Conservation (phyloP, 225 moss, liverwort and hornwort species). For the Pleurozium schreberi region DNA sequence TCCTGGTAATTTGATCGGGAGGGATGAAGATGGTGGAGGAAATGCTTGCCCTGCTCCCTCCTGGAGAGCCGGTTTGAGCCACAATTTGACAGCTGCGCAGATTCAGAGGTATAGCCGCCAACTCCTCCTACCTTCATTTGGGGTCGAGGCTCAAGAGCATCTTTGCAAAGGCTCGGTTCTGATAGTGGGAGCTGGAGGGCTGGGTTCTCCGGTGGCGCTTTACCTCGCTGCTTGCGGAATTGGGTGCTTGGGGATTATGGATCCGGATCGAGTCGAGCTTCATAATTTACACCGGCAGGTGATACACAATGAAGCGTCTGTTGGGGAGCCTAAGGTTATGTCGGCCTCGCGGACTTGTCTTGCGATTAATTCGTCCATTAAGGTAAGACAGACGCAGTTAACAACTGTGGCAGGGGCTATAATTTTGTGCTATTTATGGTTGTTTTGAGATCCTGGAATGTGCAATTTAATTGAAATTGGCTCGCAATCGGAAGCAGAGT, state of each 20-base stretch:
- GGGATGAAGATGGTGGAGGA: neutral
- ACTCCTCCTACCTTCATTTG: constrained; percentile 79
- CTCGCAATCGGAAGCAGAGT: neutral
- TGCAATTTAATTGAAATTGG: neutral
- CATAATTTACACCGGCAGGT: constrained; percentile 94
- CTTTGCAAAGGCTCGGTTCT: constrained; percentile 60
- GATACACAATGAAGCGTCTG: constrained; percentile 60
- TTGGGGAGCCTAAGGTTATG: constrained; percentile 60
- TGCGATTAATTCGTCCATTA: constrained; percentile 39
- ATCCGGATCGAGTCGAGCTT: constrained; percentile 75
- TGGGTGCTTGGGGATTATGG: constrained; percentile 72
- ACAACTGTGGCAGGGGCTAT: neutral
- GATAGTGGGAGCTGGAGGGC: constrained; percentile 74
- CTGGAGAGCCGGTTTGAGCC: constrained; percentile 31
- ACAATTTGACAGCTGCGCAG: constrained; percentile 50
- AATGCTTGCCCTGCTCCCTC: neutral
- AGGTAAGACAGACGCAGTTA: constrained; percentile 2
- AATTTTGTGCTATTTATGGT: neutral
- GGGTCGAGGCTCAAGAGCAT: constrained; percentile 64
- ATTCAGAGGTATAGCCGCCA: constrained; percentile 75
- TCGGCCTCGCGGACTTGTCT: constrained; percentile 71
- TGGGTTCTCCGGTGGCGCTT: constrained; percentile 79
- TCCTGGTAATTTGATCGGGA: neutral
- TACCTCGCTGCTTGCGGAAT: constrained; percentile 81
- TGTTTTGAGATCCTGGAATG: neutral